These are phyloP conservation scores for Fusarium oxysporum DNA, from an alignment of 2,329 filamentous ascomycete genomes.

Conservation along the genomic window DNA sequence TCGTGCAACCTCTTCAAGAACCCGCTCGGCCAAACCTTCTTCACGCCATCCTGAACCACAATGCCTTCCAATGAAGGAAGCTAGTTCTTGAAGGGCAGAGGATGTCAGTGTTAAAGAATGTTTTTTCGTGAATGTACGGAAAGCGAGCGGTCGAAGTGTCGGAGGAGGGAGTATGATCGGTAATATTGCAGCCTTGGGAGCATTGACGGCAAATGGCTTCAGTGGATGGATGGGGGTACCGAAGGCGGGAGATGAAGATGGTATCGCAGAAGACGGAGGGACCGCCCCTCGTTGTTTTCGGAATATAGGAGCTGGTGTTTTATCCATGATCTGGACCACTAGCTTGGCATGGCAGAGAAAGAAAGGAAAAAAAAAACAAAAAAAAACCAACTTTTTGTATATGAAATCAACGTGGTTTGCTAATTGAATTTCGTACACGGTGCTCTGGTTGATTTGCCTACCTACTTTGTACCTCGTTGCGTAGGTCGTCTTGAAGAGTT, in stretches of 20 bases:
- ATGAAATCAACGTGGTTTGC: constrained; percentile 9
- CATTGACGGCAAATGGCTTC: constrained; percentile 68
- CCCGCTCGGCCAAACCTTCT: constrained; percentile 90
- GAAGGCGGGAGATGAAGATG: constrained; percentile 91
- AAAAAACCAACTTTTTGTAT: not conserved
- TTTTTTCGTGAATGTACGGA: constrained; percentile 97
- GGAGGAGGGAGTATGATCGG: constrained; percentile 90
- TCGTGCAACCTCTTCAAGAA: constrained; percentile 90
- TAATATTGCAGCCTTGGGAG: constrained; percentile 74
- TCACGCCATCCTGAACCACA: constrained; percentile 98
- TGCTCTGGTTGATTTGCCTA: constrained; percentile 10
- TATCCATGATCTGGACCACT: constrained; percentile 49
- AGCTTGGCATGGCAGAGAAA: constrained; percentile 33
- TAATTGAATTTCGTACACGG: constrained; percentile 13
- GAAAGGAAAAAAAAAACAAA: not conserved
- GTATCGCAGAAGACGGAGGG: constrained; percentile 70
- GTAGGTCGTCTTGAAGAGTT: constrained; percentile 1
- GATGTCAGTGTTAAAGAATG: constrained; percentile 94
- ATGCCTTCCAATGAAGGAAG: constrained; percentile 89
- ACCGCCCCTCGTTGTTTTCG: constrained; percentile 50
- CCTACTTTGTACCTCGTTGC: not conserved
- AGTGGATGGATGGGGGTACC: constrained; percentile 87
- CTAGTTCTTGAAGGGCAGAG: constrained; percentile 84
- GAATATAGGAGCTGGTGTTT: constrained; percentile 54
- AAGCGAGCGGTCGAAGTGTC: constrained; percentile 88